These are phyloP conservation scores for Xylariaceae sp. DNA, from an alignment of 2,329 filamentous ascomycete genomes.

Conservation along the genomic window DNA sequence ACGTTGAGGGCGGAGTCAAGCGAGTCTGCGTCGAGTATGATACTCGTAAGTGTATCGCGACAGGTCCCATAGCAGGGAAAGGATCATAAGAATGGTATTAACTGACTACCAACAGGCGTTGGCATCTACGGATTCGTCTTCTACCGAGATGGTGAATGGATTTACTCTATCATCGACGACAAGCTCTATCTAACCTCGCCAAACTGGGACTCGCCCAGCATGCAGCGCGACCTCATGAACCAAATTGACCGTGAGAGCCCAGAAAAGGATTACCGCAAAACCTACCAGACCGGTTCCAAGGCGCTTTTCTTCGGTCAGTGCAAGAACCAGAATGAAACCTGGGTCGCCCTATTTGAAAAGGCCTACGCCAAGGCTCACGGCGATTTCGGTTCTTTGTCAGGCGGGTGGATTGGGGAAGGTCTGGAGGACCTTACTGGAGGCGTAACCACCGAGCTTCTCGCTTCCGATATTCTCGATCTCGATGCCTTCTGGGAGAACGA, in stretches of 20 bases:
- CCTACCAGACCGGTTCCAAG: conserved; percentile 68
- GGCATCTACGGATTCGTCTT: conserved; percentile 91
- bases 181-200: conserved; percentile 80
- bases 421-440: conserved; percentile 60
- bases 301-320: conserved; percentile 75
- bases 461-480: conserved; percentile 68
- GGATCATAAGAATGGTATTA: conserved; percentile 25
- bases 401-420: conserved; percentile 62
- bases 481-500: conserved; percentile 81
- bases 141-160: conserved; percentile 83
- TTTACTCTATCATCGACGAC: conserved; percentile 85
- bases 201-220: conserved; percentile 72
- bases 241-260: conserved; percentile 69
- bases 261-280: conserved; percentile 63
- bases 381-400: conserved; percentile 65
- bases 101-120: conserved; percentile 46
- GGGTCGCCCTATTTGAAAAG: conserved; percentile 75
- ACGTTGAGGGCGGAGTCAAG: conserved; percentile 64
- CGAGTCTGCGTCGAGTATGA: conserved; percentile 72
- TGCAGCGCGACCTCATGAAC: conserved; percentile 68
- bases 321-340: conserved; percentile 71
- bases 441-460: conserved; percentile 63
- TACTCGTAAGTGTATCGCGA: conserved; percentile 38
- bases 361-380: conserved; percentile 81
- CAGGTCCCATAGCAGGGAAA: not conserved